A percentile compares a stretch with the other conserved stretches of the same genome.
Conservation (phyloP, 2,329 filamentous ascomycete genomes). For the Pezicula carpinea region DNA sequence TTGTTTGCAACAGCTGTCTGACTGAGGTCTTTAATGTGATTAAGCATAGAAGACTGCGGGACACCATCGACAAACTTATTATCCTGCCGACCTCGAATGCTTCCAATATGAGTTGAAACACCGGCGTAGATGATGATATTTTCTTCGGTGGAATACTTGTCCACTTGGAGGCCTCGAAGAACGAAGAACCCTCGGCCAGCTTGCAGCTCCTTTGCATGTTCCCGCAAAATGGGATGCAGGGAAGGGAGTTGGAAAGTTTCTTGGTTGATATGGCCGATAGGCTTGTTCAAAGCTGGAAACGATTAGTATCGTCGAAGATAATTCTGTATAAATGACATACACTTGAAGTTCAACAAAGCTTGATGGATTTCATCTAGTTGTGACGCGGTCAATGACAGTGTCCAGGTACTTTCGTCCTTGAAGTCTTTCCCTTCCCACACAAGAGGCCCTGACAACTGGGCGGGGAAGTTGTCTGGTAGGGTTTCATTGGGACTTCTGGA, state of each 20-base stretch:
- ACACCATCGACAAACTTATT: slow-evolving; percentile 35
- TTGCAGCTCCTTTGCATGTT: slow-evolving; percentile 32
- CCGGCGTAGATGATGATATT: slow-evolving; percentile 38
- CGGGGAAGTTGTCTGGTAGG: slow-evolving; percentile 47
- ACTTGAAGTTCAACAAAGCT: slow-evolving; percentile 34
- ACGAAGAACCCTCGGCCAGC: slow-evolving; percentile 38
- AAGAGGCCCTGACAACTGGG: slow-evolving; percentile 41
- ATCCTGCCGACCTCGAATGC: slow-evolving; percentile 36
- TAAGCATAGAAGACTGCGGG: slow-evolving; percentile 47
- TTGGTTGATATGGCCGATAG: slow-evolving; percentile 38
- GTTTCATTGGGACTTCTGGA: slow-evolving; percentile 34
- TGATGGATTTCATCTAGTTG: slow-evolving; percentile 47
- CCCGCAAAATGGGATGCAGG: slow-evolving; percentile 27
- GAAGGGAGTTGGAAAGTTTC: slow-evolving; percentile 38
- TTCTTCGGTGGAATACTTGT: slow-evolving; percentile 31
- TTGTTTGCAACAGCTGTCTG: slow-evolving; percentile 29
- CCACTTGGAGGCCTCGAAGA: slow-evolving; percentile 35
- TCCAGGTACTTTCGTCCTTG: slow-evolving; percentile 46
- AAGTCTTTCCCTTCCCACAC: slow-evolving; percentile 54
- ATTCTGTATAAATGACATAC: slow-evolving; percentile 7
- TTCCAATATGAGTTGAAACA: slow-evolving; percentile 36
- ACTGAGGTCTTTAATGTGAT: slow-evolving; percentile 59
- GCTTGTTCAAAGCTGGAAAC: slow-evolving; percentile 11
- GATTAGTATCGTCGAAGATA: background rate
- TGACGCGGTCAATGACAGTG: slow-evolving; percentile 40